These are phyloP conservation scores for Chaetomium globosum DNA, from an alignment of 2,329 filamentous ascomycete species.

Conservation along the genomic window DNA sequence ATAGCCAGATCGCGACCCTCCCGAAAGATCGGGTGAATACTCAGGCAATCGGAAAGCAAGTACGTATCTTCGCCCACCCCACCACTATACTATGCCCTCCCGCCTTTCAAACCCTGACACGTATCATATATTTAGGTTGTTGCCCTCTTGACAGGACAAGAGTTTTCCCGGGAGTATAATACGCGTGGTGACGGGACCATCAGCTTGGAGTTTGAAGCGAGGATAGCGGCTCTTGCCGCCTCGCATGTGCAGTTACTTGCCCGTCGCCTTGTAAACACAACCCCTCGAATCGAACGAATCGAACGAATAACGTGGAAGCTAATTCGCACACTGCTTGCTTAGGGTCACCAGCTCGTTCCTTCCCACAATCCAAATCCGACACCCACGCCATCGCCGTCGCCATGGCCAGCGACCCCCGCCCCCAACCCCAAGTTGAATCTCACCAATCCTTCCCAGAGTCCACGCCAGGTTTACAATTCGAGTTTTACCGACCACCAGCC, in stretches of 20 bases:
- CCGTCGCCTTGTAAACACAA: constrained; percentile 18
- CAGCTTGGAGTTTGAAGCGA: constrained; percentile 25
- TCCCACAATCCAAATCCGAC: background rate
- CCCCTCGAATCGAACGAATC: background rate
- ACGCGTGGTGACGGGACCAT: constrained; percentile 27
- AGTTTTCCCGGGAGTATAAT: constrained; percentile 27
- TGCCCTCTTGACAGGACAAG: constrained; percentile 20
- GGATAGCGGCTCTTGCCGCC: constrained; percentile 23
- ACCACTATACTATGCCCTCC: constrained; percentile 20
- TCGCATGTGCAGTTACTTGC: constrained; percentile 16
- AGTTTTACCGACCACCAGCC: background rate
- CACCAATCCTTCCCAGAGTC: background rate
- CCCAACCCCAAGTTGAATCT: background rate
- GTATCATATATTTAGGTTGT: constrained; percentile 22
- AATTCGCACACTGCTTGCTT: constrained; percentile 2
- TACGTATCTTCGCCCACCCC: constrained; percentile 33
- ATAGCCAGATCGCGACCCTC: constrained; percentile 36
- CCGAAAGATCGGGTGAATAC: constrained; percentile 33
- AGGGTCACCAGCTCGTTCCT: constrained; percentile 13
- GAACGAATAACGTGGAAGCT: background rate
- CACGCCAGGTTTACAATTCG: too few relatives aligned
- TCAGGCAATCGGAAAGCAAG: constrained; percentile 33
- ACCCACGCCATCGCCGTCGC: background rate
- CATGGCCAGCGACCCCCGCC: constrained; percentile 9
- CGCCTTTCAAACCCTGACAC: constrained; percentile 10